A percentile compares a stretch with the other conserved stretches of the same genome.
Evolutionary conservation across 208 protist genomes (phyloP).

Genomic region (Leishmania tropica): DNA sequence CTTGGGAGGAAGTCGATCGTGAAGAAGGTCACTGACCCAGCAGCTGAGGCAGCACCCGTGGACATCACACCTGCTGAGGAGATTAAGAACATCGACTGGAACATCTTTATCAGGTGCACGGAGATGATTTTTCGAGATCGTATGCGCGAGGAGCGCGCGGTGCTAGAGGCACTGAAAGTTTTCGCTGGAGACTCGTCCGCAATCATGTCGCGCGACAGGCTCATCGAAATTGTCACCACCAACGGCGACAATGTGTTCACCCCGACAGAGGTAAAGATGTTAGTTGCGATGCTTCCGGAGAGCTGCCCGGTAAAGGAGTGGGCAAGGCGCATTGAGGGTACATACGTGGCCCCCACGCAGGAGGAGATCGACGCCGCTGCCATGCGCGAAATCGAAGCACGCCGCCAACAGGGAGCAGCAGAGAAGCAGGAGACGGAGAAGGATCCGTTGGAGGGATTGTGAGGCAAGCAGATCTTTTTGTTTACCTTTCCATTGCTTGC

Average conservation of each 20-base stretch:
- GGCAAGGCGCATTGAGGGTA: constrained; percentile 83
- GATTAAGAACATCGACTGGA: constrained; percentile 94
- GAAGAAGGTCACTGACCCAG: constrained; percentile 35
- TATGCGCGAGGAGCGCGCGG: constrained; percentile 64
- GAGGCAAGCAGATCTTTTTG: not conserved
- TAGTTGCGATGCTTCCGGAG: constrained; percentile 49
- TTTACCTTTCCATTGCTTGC: not conserved
- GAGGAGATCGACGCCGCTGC: constrained; percentile 67
- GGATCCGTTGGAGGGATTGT: constrained; percentile 51
- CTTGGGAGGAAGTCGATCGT: constrained; percentile 41
- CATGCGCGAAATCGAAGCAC: constrained; percentile 45
- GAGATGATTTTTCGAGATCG: constrained; percentile 83
- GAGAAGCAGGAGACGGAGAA: constrained; percentile 39
- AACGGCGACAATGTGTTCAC: constrained; percentile 85
- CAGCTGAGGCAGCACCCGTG: constrained; percentile 39
- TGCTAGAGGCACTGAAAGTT: constrained; percentile 66
- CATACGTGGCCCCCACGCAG: constrained; percentile 74
- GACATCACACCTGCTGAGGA: constrained; percentile 82
- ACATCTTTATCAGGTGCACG: constrained; percentile 90
- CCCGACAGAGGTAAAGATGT: constrained; percentile 75
- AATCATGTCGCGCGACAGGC: constrained; percentile 48
- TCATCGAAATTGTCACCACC: constrained; percentile 74
- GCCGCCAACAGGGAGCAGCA: constrained; percentile 48
- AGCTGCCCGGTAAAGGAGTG: constrained; percentile 68
- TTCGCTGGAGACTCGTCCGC: constrained; percentile 25